Percentiles rank a stretch among this genome's conserved stretches.
phyloP scores from a whole-genome alignment of 2,329 filamentous ascomycete species.

The Diaporthe citri region DNA sequence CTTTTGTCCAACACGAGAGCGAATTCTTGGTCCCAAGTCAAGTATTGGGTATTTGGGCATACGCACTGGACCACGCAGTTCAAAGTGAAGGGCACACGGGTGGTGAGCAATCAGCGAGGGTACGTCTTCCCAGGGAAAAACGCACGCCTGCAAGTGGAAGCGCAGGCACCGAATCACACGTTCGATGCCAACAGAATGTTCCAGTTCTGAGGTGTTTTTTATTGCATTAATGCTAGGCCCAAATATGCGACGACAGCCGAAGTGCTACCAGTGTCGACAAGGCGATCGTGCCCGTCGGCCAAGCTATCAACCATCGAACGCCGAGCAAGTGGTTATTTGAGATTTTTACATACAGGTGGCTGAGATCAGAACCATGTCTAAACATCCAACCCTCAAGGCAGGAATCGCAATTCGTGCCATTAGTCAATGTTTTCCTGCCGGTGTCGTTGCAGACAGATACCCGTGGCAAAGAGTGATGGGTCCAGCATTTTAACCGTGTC shows the following conservation, averaged over 20 bases:
- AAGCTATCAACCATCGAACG: too few species aligned
- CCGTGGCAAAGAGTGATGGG: too few species aligned
- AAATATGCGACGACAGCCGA: background rate
- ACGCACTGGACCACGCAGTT: conserved; percentile 60
- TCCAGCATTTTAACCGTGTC: too few species aligned
- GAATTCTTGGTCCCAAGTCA: conserved; percentile 43
- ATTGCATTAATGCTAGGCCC: background rate
- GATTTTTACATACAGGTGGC: too few species aligned
- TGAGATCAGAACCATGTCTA: too few species aligned
- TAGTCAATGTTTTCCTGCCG: too few species aligned
- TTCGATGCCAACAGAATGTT: background rate
- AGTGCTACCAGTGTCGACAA: background rate
- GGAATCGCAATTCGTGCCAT: too few species aligned
- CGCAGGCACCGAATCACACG: background rate
- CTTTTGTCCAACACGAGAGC: conserved; percentile 48
- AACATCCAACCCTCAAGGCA: too few species aligned
- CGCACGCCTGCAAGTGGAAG: background rate
- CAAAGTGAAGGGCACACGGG: conserved; percentile 47
- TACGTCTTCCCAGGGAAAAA: conserved; percentile 50
- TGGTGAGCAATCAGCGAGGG: conserved; percentile 62
- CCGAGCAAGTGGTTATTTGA: too few species aligned
- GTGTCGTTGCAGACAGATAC: too few species aligned
- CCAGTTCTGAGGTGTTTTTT: background rate
- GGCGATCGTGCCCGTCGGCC: too few species aligned
- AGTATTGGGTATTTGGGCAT: conserved; percentile 62